Conservation (phyloP, 2,329 filamentous ascomycete species). For the Ceratocystis colombiana region DNA sequence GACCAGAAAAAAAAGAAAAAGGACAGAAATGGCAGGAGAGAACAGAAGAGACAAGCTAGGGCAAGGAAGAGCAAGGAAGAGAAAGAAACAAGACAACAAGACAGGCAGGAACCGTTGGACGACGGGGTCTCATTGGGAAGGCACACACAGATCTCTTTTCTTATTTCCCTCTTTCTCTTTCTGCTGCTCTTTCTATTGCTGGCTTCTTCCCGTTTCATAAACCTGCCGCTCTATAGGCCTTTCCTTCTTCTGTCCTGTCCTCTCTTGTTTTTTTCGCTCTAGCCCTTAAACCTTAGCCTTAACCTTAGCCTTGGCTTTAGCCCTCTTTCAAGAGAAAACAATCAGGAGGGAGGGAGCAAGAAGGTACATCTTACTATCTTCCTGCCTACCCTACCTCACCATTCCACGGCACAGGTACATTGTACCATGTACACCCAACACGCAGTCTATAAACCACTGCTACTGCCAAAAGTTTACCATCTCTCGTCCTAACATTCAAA, state of each 20-base stretch:
- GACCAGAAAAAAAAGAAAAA: neutral
- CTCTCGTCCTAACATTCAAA: neutral
- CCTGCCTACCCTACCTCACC: neutral
- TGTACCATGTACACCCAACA: neutral
- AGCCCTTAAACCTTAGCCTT: neutral
- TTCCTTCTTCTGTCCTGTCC: neutral
- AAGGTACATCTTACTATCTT: neutral
- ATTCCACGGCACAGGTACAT: slow-evolving; percentile 12
- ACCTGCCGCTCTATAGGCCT: neutral
- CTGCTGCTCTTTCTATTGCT: neutral
- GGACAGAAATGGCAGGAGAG: neutral
- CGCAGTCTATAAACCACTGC: neutral
- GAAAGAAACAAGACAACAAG: slow-evolving; percentile 14
- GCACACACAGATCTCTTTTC: neutral
- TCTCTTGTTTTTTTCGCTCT: neutral
- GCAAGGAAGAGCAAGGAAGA: neutral
- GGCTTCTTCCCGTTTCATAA: no score
- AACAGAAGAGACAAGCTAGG: slow-evolving; percentile 6
- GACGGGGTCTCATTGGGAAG: slow-evolving; percentile 9
- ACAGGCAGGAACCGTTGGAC: slow-evolving; percentile 4
- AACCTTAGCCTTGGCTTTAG: no score
- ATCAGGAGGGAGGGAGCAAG: neutral
- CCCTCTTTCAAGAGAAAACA: neutral
- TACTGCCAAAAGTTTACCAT: neutral
- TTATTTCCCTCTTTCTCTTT: neutral